Conservation (phyloP, 768 basidiomycete genomes). For the Suillus fuscotomentosus region DNA sequence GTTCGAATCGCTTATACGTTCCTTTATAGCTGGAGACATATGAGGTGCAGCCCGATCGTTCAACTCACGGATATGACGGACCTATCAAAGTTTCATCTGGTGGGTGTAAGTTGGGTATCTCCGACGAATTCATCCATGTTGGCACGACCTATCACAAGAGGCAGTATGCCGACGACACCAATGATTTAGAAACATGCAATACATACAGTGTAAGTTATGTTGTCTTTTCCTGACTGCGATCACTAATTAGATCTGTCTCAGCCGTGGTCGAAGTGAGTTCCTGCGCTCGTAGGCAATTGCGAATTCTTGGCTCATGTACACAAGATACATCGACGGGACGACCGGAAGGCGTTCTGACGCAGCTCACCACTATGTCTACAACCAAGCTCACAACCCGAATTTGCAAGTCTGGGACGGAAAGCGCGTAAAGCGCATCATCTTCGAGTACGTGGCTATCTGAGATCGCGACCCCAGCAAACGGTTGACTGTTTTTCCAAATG, state of each 20-base stretch:
- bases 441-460: background rate
- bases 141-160: background rate
- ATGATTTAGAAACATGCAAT: background rate
- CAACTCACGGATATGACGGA: background rate
- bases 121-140: background rate
- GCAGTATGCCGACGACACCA: background rate
- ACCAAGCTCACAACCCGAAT: background rate
- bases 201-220: background rate
- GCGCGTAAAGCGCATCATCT: background rate
- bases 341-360: conserved; percentile 58
- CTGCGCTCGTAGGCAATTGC: too few species aligned
- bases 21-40: background rate
- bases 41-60: background rate
- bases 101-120: background rate
- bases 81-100: background rate
- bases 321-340: conserved; percentile 51
- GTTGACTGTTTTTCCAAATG: background rate
- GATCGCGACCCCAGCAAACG: background rate
- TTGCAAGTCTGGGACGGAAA: background rate
- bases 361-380: conserved; percentile 20
- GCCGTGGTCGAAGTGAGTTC: conserved; percentile 53
- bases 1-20: background rate
- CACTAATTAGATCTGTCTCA: conserved; percentile 16
- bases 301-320: background rate
- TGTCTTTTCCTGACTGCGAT: background rate